Conservation (phyloP, 768 basidiomycete genomes). For the Mycena amicta region DNA sequence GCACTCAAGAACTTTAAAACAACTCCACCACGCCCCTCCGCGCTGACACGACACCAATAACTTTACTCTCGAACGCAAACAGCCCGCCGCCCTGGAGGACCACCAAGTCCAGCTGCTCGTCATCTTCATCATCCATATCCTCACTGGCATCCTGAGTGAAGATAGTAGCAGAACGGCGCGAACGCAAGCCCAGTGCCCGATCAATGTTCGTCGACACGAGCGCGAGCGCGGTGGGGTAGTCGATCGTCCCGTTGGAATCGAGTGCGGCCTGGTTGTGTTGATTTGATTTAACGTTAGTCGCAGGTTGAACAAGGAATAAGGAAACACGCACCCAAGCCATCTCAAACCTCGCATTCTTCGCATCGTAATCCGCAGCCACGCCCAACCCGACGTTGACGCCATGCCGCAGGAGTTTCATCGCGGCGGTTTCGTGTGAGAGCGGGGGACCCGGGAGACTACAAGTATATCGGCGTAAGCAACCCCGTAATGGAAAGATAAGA, state of each 20-base stretch:
- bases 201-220: conserved; percentile 48
- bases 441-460: conserved; percentile 71
- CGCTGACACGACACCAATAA: conserved; percentile 43
- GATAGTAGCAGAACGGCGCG: neutral
- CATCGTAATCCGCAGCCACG: conserved; percentile 59
- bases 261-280: conserved; percentile 40
- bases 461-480: neutral
- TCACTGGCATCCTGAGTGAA: neutral
- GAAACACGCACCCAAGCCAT: conserved; percentile 50
- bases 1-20: too few relatives aligned
- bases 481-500: neutral
- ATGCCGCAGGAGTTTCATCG: conserved; percentile 55
- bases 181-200: conserved; percentile 36
- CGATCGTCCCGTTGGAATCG: conserved; percentile 42
- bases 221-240: conserved; percentile 39
- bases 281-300: too few relatives aligned
- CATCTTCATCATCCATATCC: conserved; percentile 22
- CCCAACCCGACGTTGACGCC: conserved; percentile 70
- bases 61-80: conserved; percentile 48
- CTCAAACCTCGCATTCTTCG: conserved; percentile 73
- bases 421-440: conserved; percentile 53
- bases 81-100: conserved; percentile 41
- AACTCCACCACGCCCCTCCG: conserved; percentile 38
- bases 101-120: conserved; percentile 37
- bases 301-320: too few relatives aligned